A percentile compares a stretch with the other conserved stretches of the same genome.
These are phyloP conservation scores for Leccinum subtestaceum DNA, from an alignment of 768 basidiomycete species.

Conservation along the genomic window DNA sequence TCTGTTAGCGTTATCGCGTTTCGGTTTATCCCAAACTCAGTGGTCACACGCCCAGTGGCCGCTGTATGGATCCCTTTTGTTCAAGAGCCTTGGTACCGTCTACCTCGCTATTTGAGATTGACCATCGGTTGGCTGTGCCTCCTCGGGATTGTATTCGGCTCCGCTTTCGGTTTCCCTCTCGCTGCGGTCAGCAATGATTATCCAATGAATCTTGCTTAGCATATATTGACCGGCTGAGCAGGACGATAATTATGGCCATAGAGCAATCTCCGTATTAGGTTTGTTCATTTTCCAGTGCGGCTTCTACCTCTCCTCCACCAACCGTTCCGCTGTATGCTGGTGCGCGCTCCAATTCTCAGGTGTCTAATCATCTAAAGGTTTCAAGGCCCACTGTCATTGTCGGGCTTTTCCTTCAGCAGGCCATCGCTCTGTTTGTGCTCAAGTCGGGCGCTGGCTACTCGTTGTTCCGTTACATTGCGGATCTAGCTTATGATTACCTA, in stretches of 20 bases:
- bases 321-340: conserved; percentile 71
- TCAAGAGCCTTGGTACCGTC: conserved; percentile 62
- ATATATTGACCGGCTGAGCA: conserved; percentile 27
- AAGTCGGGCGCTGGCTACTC: conserved; percentile 80
- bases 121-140: conserved; percentile 74
- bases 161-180: conserved; percentile 78
- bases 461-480: conserved; percentile 82
- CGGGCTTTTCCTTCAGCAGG: conserved; percentile 83
- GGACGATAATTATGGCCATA: conserved; percentile 70
- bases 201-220: conserved; percentile 1
- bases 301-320: conserved; percentile 66
- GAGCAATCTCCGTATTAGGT: conserved; percentile 79
- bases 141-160: conserved; percentile 76
- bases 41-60: conserved; percentile 67
- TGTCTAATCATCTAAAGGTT: neutral
- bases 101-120: conserved; percentile 55
- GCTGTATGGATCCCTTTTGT: conserved; percentile 68
- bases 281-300: conserved; percentile 75
- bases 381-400: conserved; percentile 82
- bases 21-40: conserved; percentile 75
- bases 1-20: conserved; percentile 66
- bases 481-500: conserved; percentile 78
- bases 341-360: conserved; percentile 30
- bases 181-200: conserved; percentile 40
- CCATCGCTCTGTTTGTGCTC: conserved; percentile 84